Evolutionary conservation across 257 asterid species (phyloP), one percentile per base, ranked within the genome.

Genomic region (Solanum sejunctum): DNA sequence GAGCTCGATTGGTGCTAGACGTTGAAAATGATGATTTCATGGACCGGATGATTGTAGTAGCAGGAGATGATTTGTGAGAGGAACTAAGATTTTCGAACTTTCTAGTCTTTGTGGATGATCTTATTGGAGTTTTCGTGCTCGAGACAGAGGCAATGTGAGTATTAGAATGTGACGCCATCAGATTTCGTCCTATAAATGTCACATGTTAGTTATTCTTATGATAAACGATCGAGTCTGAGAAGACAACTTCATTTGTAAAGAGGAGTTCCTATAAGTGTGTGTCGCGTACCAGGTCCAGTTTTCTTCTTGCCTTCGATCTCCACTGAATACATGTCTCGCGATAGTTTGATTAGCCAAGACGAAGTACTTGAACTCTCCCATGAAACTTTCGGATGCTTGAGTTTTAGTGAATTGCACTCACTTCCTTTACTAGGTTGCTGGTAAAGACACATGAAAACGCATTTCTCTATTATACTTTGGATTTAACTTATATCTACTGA

Each of bases 361-460:
- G 72, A 77, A 8, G 45, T 36, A 66, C 72, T 82, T 32, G 10
- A 79, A 36, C 36, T 71, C 63, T 75, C 32, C 15, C 85, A 41
- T 8, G 87, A 72, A 54, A 72, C 81, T 81, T 83, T 90, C 7
- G 89, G 87, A 85, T 87, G 89, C 89, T 86, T 92, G 49, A 83
- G 87, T 45, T 86, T 71, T 57, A 66, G 80, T 32, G n/a, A 39
- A 79, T 20, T 18, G 10, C 26, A n/a, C 75, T 66, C 85, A 36
- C 80, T 85, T 26, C 84, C 79, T 75, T 79, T 70, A 26, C 57
- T 18, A 57, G 58, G 69, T 61, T 80, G 57, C 95, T 87, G 20
- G 17, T 41, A 17, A 69, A 66, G 11, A 66, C 28, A 66, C 45
- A 66, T 6, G 45, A 66, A 12, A 66, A 7, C 6, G 16, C 45